Evolutionary conservation across 495 filamentous ascomycete species (phyloP), one percentile per base, ranked within the genome.

Genomic region (Penicillium bovifimosum): DNA sequence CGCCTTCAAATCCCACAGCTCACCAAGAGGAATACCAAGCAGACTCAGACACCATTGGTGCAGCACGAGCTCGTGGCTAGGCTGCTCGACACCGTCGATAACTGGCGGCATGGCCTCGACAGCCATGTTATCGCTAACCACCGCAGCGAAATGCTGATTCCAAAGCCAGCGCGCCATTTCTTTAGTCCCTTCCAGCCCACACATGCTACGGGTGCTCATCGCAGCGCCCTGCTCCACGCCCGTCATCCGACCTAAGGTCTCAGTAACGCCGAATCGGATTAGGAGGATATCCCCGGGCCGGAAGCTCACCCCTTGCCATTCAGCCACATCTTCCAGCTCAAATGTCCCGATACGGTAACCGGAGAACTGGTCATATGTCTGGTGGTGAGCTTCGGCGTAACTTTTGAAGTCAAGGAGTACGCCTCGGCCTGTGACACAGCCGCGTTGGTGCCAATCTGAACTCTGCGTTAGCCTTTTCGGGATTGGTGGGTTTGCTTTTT

Each of bases 1-100:
- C 5, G 55, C 67, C 46, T 80, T 74, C 14, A 86, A 65, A 62
- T 84, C 77, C 79, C 81, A 85, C 6, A 86, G 69, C 64, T 86
- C 83, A 5, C 82, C 82, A 31, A 86, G 76, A 0, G 76, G 73
- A 66, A 79, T 71, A 1, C 80, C 73, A 34, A 72, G 66, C 26
- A 75, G 33, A 40, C 61, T 60, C 4, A 74, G 48, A 49, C 70
- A 72, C 53, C 66, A 74, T 47, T 68, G 70, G 40, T 77, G 74
- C 33, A 77, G 52, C 11, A 72, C 61, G 54, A 60, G 24, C 16
- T 51, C 26, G 5, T 48, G 58, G 32, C 40, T 42, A 8, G 53
- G 55, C 14, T 51, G 43, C 33, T 54, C 55, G 4, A 54, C 32
- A 3, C 55, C 61, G 43, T 60, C 50, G 0, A 51, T 35, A 3